phyloP scores from a whole-genome alignment of 352 stramenopile genomes.

The Phytophthora cajani region DNA sequence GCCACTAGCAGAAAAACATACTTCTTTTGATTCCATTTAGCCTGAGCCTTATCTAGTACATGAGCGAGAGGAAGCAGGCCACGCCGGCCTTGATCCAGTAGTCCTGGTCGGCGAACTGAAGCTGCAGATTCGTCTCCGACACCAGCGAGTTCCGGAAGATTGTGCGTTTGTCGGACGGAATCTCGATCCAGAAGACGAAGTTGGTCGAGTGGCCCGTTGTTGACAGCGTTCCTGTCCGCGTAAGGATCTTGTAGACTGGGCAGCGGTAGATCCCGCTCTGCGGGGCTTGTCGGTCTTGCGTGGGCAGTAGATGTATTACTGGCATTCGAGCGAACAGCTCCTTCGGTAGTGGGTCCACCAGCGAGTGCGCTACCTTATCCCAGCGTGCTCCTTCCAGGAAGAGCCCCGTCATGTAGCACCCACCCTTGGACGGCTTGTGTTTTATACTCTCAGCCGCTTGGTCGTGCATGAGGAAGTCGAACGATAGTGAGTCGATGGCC shows the following conservation, averaged over 20 bases:
- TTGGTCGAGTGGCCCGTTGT: slow-evolving; percentile 97
- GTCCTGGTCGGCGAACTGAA: slow-evolving; percentile 92
- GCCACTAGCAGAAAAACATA: neutral
- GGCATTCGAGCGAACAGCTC: slow-evolving; percentile 94
- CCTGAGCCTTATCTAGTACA: slow-evolving; percentile 67
- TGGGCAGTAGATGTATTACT: slow-evolving; percentile 87
- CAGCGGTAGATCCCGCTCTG: slow-evolving; percentile 92
- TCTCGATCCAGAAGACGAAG: slow-evolving; percentile 98
- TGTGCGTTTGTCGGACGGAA: slow-evolving; percentile 84
- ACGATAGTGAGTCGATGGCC: slow-evolving; percentile 93
- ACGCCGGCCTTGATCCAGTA: slow-evolving; percentile 97
- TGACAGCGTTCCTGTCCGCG: slow-evolving; percentile 91
- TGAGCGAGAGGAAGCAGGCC: slow-evolving; percentile 92
- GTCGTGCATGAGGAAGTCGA: slow-evolving; percentile 86
- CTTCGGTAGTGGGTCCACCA: slow-evolving; percentile 91
- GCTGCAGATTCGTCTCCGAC: slow-evolving; percentile 93
- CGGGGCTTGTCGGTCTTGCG: slow-evolving; percentile 78
- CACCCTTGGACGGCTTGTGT: slow-evolving; percentile 64
- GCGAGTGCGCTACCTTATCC: slow-evolving; percentile 73
- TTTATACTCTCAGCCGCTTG: slow-evolving; percentile 63
- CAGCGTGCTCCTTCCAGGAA: slow-evolving; percentile 93
- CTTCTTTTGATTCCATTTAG: neutral
- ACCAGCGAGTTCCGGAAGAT: slow-evolving; percentile 90
- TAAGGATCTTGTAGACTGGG: slow-evolving; percentile 96
- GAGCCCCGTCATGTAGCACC: slow-evolving; percentile 91